Conservation (phyloP, 2,329 filamentous ascomycete genomes). For the Fusarium floridanum region DNA sequence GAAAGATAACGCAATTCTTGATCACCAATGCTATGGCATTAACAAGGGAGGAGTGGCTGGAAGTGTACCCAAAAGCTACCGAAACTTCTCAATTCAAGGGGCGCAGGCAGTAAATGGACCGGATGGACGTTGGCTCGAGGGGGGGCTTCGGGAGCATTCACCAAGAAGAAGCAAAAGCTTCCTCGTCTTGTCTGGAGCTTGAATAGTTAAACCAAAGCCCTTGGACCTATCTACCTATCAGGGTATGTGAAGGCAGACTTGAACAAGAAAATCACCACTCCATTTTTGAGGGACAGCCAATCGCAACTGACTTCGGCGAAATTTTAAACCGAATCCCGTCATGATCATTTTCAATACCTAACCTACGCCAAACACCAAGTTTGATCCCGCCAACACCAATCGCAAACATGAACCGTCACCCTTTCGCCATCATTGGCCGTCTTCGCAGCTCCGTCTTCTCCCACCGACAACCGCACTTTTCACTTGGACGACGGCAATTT, state of each 20-base stretch:
- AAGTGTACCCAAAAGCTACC: conserved; percentile 9
- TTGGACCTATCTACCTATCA: not conserved
- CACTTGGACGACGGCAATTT: conserved; percentile 2
- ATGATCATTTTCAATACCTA: not conserved
- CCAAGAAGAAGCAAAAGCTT: not conserved
- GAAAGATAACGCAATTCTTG: conserved; percentile 22
- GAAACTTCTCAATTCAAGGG: not conserved
- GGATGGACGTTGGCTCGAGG: not conserved
- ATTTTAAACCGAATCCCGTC: not conserved
- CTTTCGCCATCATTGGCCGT: not conserved
- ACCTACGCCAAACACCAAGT: not conserved
- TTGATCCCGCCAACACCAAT: not conserved
- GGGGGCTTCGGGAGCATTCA: not conserved
- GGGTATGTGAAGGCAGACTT: not conserved
- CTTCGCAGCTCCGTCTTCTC: not conserved
- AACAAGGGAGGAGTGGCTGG: conserved; percentile 26
- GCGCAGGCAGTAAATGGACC: not conserved
- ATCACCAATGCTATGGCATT: not conserved
- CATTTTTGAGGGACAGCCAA: not conserved
- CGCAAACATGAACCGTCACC: not conserved
- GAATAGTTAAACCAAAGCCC: not conserved
- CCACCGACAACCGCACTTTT: not conserved
- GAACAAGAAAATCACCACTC: not conserved
- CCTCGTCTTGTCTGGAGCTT: not conserved
- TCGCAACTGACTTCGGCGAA: not conserved